A percentile compares a stretch with the other conserved stretches of the same genome.
phyloP scores from a whole-genome alignment of 306 rosid species.

The Dryas alaskensis region DNA sequence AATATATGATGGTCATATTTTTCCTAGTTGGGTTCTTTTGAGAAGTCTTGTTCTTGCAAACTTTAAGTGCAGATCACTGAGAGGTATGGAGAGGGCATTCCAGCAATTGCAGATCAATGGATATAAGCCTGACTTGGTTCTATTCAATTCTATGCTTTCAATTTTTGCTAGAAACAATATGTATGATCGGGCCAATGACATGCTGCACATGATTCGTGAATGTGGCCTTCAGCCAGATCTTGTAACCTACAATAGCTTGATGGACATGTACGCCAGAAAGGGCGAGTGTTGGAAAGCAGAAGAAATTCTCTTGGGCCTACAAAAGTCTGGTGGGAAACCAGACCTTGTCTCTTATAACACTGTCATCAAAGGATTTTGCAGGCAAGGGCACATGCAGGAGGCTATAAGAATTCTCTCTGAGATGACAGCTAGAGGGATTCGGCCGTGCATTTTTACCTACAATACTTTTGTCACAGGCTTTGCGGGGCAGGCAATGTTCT shows the following conservation, averaged over 20 bases:
- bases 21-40: constrained; percentile 83
- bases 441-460: constrained; percentile 81
- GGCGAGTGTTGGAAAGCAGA: constrained; percentile 94
- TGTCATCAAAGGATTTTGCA: constrained; percentile 86
- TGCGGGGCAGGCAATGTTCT: constrained; percentile 59
- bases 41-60: constrained; percentile 75
- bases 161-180: constrained; percentile 60
- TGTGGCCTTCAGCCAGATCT: constrained; percentile 74
- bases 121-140: constrained; percentile 80
- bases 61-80: constrained; percentile 70
- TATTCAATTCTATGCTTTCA: constrained; percentile 80
- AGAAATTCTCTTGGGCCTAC: constrained; percentile 68
- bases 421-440: constrained; percentile 72
- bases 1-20: constrained; percentile 66
- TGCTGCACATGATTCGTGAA: constrained; percentile 50
- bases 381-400: constrained; percentile 83
- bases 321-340: constrained; percentile 61
- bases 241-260: constrained; percentile 75
- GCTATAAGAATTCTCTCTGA: constrained; percentile 72
- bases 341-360: constrained; percentile 85
- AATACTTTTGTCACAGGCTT: constrained; percentile 85
- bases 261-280: constrained; percentile 77
- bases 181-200: constrained; percentile 66
- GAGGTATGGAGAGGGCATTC: constrained; percentile 88
- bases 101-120: constrained; percentile 59